Conservation (phyloP, 352 stramenopile species). For the Aphanomyces stellatus region DNA sequence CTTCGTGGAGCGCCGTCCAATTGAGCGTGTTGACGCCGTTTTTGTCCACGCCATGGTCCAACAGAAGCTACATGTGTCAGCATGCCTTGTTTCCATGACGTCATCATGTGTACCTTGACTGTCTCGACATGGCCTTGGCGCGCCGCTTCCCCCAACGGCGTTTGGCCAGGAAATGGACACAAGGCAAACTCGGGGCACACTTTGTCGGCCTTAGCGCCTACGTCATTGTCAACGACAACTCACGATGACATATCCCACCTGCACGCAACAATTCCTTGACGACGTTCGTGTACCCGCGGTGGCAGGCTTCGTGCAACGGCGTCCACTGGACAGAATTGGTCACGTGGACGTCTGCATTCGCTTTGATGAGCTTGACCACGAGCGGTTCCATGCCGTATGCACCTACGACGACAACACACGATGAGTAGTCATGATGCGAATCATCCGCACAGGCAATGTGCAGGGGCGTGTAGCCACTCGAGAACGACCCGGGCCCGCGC, state of each 20-base stretch:
- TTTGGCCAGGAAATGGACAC: slow-evolving; percentile 63
- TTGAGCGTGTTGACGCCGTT: slow-evolving; percentile 63
- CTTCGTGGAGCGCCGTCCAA: slow-evolving; percentile 73
- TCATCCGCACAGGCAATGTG: slow-evolving; percentile 43
- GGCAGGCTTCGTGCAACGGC: slow-evolving; percentile 64
- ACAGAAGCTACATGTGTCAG: slow-evolving; percentile 30
- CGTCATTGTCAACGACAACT: not conserved
- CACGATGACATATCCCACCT: not conserved
- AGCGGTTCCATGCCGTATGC: slow-evolving; percentile 67
- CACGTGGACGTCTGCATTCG: slow-evolving; percentile 54
- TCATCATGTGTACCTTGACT: slow-evolving; percentile 42
- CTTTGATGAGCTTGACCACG: slow-evolving; percentile 65
- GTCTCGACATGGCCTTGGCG: slow-evolving; percentile 52
- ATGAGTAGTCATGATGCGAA: not conserved
- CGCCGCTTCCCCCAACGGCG: slow-evolving; percentile 52
- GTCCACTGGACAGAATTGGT: slow-evolving; percentile 67
- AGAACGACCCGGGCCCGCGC: slow-evolving; percentile 63
- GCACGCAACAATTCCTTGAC: slow-evolving; percentile 55
- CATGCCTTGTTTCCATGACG: too few species aligned
- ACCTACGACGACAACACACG: not conserved
- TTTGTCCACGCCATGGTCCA: slow-evolving; percentile 75
- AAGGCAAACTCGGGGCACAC: slow-evolving; percentile 73
- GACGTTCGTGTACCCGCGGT: slow-evolving; percentile 55
- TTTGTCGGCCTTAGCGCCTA: slow-evolving; percentile 42
- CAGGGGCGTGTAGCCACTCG: slow-evolving; percentile 64